Conservation (phyloP, 2,329 filamentous ascomycete genomes). For the Colletotrichum lini region DNA sequence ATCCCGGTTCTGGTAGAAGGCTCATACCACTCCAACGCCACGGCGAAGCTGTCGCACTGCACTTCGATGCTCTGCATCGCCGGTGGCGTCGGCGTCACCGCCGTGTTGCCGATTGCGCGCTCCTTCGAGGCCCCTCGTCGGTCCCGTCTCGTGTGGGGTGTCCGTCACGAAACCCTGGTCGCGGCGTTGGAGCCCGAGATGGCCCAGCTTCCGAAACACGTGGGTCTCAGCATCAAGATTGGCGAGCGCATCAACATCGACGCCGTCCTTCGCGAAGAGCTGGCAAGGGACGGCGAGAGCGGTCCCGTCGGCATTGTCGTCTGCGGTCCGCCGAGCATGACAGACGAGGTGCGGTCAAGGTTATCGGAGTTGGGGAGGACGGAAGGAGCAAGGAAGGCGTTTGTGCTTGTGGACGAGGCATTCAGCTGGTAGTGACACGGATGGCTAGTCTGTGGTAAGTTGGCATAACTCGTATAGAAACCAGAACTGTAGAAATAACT, state of each 20-base stretch:
- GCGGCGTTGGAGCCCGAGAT: conserved; percentile 42
- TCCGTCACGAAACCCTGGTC: conserved; percentile 43
- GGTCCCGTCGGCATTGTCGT: conserved; percentile 47
- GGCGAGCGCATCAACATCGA: conserved; percentile 46
- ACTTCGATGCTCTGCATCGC: conserved; percentile 48
- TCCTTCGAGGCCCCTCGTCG: conserved; percentile 23
- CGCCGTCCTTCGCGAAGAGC: conserved; percentile 45
- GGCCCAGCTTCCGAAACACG: conserved; percentile 33
- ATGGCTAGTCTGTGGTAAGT: not conserved
- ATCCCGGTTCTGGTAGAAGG: conserved; percentile 49
- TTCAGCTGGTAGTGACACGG: conserved; percentile 46
- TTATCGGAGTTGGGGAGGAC: conserved; percentile 43
- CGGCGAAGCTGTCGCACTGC: not conserved
- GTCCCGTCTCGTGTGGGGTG: conserved; percentile 47
- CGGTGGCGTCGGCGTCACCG: conserved; percentile 52
- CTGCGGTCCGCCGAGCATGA: conserved; percentile 49
- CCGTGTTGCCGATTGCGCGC: conserved; percentile 48
- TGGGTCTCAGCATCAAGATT: conserved; percentile 44
- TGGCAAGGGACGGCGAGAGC: conserved; percentile 40
- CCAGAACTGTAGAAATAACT: not conserved
- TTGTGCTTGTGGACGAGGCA: conserved; percentile 47
- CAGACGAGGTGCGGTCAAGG: conserved; percentile 48
- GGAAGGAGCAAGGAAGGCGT: conserved; percentile 41
- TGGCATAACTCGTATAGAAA: not conserved
- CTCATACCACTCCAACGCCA: conserved; percentile 46